Evolutionary conservation across 2,329 filamentous ascomycete genomes (phyloP), one percentile per base, ranked within the genome.

Genomic region (Colletotrichum tanaceti): DNA sequence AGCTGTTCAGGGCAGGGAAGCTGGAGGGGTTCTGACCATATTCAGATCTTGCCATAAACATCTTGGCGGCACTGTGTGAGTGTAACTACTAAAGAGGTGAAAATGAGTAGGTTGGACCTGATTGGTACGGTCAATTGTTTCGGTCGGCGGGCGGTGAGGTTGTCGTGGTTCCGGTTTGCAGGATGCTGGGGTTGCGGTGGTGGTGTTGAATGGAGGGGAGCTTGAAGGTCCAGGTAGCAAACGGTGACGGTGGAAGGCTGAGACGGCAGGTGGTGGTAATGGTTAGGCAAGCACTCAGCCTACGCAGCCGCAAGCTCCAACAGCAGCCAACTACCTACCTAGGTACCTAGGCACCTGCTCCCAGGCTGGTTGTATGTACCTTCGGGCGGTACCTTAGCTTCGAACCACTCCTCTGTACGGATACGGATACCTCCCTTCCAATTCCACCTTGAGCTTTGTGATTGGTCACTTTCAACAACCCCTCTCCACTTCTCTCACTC

Each of bases 11-110:
- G 69, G 73, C 71, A 71, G 72, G 32, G 43, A 39, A 59, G 44
- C 53, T 44, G 43, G 22, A 13, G 35, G 72, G 65, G 63, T 78
- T 80, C 91, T 86, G 88, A 96, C 95, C 96, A 86, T 99, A 99
- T 95, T 99, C 96, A 80, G 95, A 98, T 86, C 96, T 93, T 88
- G 96, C 94, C 89, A 99, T 98, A 89, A 99, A 99, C 96, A 97
- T 97, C 77, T 85, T 93, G 88, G 79, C 84, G 82, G 81, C 78
- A 73, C 82, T 81, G 74, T 75, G 63, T 63, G 67, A 49, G 69
- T 60, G 68, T 50, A 39, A 59, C 32, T 53, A 53, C 28, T 61
- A 43, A 20, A 63, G 35, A 68, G 44, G 28, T 35, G 22, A 52
- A 52, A 47, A 38, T 18, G 32, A 28, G 24, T 38, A 38, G 44